Conservation (phyloP, 1,284 basidiomycete genomes). For the Apiotrichum akiyoshidainum region DNA sequence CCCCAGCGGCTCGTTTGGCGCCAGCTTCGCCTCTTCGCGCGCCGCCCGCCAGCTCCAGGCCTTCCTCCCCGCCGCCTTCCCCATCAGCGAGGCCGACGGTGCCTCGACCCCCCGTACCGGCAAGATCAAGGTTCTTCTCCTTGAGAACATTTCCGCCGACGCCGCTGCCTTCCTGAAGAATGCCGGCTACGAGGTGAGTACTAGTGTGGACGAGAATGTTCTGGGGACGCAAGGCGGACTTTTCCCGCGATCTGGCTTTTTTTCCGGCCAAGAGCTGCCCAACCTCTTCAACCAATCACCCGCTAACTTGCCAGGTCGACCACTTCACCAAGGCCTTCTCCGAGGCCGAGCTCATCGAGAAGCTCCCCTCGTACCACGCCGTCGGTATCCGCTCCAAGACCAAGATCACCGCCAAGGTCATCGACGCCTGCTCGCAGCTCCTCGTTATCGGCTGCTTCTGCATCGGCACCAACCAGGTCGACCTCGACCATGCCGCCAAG, state of each 20-base stretch:
- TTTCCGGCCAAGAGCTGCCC: too few species aligned
- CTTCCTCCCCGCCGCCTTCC: slow-evolving; percentile 48
- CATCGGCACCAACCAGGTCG: slow-evolving; percentile 98
- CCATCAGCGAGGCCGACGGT: slow-evolving; percentile 29
- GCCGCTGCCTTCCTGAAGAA: slow-evolving; percentile 77
- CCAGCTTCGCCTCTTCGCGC: slow-evolving; percentile 11
- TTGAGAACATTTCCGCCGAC: slow-evolving; percentile 93
- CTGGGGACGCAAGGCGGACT: background rate
- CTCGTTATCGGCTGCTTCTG: slow-evolving; percentile 98
- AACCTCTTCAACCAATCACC: too few species aligned
- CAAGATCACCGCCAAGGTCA: slow-evolving; percentile 84
- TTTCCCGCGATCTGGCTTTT: background rate
- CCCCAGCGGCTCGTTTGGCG: slow-evolving; percentile 13
- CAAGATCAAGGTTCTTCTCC: slow-evolving; percentile 61
- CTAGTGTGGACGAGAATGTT: background rate
- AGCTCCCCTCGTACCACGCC: slow-evolving; percentile 84
- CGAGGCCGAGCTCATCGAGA: slow-evolving; percentile 86
- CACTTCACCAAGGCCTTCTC: slow-evolving; percentile 80
- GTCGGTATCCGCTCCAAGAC: slow-evolving; percentile 98
- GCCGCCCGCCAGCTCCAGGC: slow-evolving; percentile 45
- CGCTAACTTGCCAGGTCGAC: slow-evolving; percentile 66
- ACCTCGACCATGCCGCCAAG: slow-evolving; percentile 75
- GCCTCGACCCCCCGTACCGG: slow-evolving; percentile 32
- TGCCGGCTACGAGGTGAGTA: slow-evolving; percentile 66
- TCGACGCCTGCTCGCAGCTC: slow-evolving; percentile 84